A percentile compares a stretch with the other conserved stretches of the same genome.
These are phyloP conservation scores for Trametes villosa DNA, from an alignment of 768 basidiomycete species.

Conservation along the genomic window DNA sequence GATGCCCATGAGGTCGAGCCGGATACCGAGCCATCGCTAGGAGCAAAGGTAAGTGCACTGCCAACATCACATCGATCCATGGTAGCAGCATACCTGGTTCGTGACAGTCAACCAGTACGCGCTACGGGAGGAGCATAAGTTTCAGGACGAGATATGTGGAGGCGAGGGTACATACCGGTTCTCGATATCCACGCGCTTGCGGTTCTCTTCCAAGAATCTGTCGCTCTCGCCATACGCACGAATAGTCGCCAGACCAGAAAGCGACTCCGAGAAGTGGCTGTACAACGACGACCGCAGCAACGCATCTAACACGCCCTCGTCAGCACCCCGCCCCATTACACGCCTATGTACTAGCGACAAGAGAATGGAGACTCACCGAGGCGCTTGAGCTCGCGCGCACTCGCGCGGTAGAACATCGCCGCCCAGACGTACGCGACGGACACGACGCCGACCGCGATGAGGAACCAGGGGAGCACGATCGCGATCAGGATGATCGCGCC, in stretches of 20 bases:
- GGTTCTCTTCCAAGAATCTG: constrained; percentile 78
- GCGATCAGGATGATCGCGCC: constrained; percentile 82
- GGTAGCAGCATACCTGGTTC: constrained; percentile 59
- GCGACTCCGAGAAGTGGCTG: constrained; percentile 90
- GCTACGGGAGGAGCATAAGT: constrained; percentile 35
- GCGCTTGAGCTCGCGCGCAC: constrained; percentile 90
- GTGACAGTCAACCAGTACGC: constrained; percentile 88
- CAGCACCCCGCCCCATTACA: neutral
- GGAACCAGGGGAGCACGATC: constrained; percentile 82
- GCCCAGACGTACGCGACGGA: constrained; percentile 65
- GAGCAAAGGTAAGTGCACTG: constrained; percentile 73
- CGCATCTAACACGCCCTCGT: constrained; percentile 59
- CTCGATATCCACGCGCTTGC: constrained; percentile 78
- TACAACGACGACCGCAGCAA: constrained; percentile 87
- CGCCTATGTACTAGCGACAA: neutral
- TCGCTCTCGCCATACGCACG: constrained; percentile 83
- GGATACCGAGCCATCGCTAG: constrained; percentile 84
- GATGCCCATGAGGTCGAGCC: constrained; percentile 84
- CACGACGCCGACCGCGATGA: constrained; percentile 71
- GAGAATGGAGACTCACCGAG: constrained; percentile 2
- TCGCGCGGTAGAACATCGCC: constrained; percentile 82
- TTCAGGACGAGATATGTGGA: neutral
- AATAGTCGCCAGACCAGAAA: constrained; percentile 86
- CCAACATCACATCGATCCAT: constrained; percentile 52
- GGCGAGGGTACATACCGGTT: constrained; percentile 56